Evolutionary conservation across 345 rosid species (phyloP), one percentile per base, ranked within the genome.

Genomic region (Citrus sinensis): DNA sequence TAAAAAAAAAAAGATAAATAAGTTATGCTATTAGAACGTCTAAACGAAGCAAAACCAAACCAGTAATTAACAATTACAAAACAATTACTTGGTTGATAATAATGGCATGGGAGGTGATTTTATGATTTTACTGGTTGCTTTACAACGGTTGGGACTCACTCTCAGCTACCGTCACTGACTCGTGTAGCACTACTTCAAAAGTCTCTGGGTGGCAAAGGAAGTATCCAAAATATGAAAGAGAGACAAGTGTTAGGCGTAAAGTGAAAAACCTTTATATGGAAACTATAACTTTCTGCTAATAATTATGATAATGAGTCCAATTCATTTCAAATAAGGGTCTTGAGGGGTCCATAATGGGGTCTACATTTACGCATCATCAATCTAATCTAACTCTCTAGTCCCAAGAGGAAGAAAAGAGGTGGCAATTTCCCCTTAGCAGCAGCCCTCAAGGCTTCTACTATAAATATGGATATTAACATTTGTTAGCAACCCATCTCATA

Each of bases 391-490:
- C 22, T 62, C 51, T 59, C 54, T 55, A 75, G 19, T 51, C n/a
- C 37, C 11, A 30, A 34, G 46, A 40, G 55, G 79, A 66, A 35
- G 55, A 30, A 68, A 67, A 64, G 64, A 37, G 29, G 27, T 35
- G 13, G 55, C 75, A 63, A 68, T 67, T 80, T 37, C 78, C 46
- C 35, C 35, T 70, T 35, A 60, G 19, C 37, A 68, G 74, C 64
- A 65, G 74, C 83, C 79, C 35, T 65, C 56, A 22, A 6, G 8
- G 19, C 55, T 70, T 75, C 82, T 1, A 37, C 79, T 86, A 85
- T 86, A 83, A 83, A 88, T 82, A 82, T 73, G 76, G 55, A 46
- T 39, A 58, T 29, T 29, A 29, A 35, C 70, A 51, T 35, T 54
- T 16, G 19, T 56, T 65, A 55, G n/a, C 27, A 67, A 64, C 70